These are phyloP conservation scores for Fusarium nurragi DNA, from an alignment of 2,329 filamentous ascomycete genomes.

Conservation along the genomic window DNA sequence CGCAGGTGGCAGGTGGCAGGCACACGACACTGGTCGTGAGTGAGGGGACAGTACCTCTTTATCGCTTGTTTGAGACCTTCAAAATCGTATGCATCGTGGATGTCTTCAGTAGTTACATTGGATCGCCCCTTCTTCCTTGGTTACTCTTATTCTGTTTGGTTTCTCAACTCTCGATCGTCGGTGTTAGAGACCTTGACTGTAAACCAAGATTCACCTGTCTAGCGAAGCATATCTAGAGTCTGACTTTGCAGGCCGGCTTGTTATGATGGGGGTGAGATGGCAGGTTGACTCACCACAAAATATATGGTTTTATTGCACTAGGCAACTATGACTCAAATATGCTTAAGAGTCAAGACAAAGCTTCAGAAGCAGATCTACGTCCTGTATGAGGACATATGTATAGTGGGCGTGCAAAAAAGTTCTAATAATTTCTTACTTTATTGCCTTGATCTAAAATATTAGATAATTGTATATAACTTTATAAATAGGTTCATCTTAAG, in stretches of 20 bases:
- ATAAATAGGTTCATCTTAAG: too few relatives aligned
- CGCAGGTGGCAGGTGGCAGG: conserved; percentile 9
- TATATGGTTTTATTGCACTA: neutral
- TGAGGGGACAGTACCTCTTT: too few relatives aligned
- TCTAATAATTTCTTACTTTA: too few relatives aligned
- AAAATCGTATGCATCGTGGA: neutral
- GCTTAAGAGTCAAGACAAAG: neutral
- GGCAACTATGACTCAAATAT: neutral
- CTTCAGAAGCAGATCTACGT: neutral
- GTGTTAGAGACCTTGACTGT: neutral
- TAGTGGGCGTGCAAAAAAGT: too few relatives aligned
- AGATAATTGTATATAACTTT: too few relatives aligned
- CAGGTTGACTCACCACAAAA: neutral
- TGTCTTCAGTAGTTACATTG: neutral
- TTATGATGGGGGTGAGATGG: neutral
- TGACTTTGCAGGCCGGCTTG: neutral
- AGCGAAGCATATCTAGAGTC: neutral
- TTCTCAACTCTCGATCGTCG: neutral
- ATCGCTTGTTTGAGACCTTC: neutral
- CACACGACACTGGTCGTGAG: conserved; percentile 7
- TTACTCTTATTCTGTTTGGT: neutral
- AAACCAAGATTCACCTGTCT: neutral
- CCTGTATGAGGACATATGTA: too few relatives aligned
- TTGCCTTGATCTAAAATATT: too few relatives aligned
- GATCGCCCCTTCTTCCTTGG: neutral